Base-by-base conservation (phyloP, 768 basidiomycete species). In the Trametes villosa region DNA sequence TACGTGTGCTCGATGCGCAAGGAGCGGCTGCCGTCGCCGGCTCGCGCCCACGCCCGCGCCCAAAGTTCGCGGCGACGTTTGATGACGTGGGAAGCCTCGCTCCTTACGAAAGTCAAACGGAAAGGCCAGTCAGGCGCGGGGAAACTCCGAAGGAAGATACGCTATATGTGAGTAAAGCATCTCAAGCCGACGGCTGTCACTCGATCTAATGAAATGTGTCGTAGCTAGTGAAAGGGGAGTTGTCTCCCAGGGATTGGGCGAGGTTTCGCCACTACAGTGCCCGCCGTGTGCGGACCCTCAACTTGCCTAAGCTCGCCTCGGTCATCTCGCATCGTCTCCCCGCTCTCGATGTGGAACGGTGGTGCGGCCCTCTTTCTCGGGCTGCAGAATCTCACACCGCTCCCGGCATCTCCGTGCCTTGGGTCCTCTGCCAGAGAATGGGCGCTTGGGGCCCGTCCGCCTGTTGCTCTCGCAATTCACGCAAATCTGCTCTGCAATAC, bases 21-120 rank as follows among this genome's bases (percentile, higher is more conserved):
- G 76, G 87, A 87, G 66, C 84, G 92, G 1, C 77, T 94, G 13
- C 91, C 91, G 3, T 81, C 83, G 34, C 85, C 93, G 17, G 77
- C 86, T 3, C 91, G 71, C 72, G 17, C 91, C 93, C 67, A 76
- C 82, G 38, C 78, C 91, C 30, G 91, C 91, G 1, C 65, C 86
- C 46, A 76, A 76, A 29, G 82, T 92, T 29, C 73, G 93, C 12
- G 73, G 74, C n/a, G n/a, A n/a, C n/a, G n/a, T n/a, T n/a, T n/a
- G n/a, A n/a, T n/a, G n/a, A n/a, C n/a, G n/a, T n/a, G n/a, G n/a
- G n/a, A n/a, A n/a, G n/a, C n/a, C n/a, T n/a, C n/a, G n/a, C n/a
- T 38, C 8, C 11, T 22, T 4, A 38, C 15, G 8, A 34, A 51
- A 18, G 33, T 51, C 9, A 34, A 34, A 22, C 49, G 31, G 34